A percentile compares a stretch with the other conserved stretches of the same genome.
Evolutionary conservation across 805 yeast species (phyloP).

Genomic region (Cyberlindnera mrakii): DNA sequence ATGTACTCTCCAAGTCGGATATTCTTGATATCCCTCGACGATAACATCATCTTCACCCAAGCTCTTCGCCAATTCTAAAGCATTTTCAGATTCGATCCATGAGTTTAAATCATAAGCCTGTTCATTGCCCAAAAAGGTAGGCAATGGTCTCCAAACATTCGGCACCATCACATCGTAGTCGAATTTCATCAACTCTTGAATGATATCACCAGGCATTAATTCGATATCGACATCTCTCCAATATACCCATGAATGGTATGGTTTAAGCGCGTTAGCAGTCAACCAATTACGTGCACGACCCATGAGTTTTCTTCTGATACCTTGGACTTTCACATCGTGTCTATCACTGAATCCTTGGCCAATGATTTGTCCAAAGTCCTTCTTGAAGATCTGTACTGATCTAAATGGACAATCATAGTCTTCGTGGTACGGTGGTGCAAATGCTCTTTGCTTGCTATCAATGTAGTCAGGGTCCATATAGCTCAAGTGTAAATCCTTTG

Average conservation of each 20-base stretch:
- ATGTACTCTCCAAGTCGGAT: conserved; percentile 82
- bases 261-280: conserved; percentile 63
- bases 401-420: conserved; percentile 67
- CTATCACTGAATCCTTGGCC: conserved; percentile 83
- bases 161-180: conserved; percentile 72
- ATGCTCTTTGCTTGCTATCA: conserved; percentile 50
- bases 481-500: conserved; percentile 55
- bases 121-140: conserved; percentile 81
- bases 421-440: conserved; percentile 58
- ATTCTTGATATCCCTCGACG: conserved; percentile 84
- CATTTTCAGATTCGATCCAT: conserved; percentile 88
- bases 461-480: conserved; percentile 67
- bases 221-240: conserved; percentile 90
- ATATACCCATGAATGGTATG: conserved; percentile 86
- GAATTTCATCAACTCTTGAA: conserved; percentile 65
- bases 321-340: conserved; percentile 82
- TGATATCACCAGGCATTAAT: conserved; percentile 70
- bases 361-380: conserved; percentile 77
- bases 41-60: conserved; percentile 78
- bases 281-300: conserved; percentile 86
- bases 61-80: conserved; percentile 55
- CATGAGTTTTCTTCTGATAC: conserved; percentile 77
- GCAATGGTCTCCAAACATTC: conserved; percentile 96
- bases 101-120: conserved; percentile 96
- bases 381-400: conserved; percentile 71